phyloP scores from a whole-genome alignment of 2,329 filamentous ascomycete species.

The Zasmidium citrigriseum region DNA sequence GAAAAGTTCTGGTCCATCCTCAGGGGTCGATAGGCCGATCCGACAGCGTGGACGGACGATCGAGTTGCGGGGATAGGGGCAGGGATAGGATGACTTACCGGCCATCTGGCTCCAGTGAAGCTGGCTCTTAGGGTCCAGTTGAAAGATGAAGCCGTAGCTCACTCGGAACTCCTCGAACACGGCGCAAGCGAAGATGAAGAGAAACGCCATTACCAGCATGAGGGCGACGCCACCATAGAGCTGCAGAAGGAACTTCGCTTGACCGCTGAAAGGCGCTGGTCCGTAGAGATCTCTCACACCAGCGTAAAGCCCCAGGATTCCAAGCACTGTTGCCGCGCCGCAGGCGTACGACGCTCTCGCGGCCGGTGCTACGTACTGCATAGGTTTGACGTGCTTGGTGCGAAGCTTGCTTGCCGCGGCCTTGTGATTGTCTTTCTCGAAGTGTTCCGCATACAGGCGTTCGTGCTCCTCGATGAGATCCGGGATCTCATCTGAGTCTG shows the following conservation, averaged over 20 bases:
- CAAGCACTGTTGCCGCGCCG: slow-evolving; percentile 39
- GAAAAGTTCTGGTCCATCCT: too few relatives aligned
- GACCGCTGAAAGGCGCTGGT: background rate
- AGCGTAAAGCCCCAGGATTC: slow-evolving; percentile 45
- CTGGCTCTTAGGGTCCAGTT: slow-evolving; percentile 79
- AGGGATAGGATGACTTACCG: too few relatives aligned
- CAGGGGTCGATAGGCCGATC: too few relatives aligned
- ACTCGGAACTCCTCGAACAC: slow-evolving; percentile 83
- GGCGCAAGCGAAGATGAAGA: slow-evolving; percentile 85
- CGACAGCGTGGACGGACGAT: too few relatives aligned
- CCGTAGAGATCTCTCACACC: slow-evolving; percentile 1
- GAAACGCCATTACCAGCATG: slow-evolving; percentile 72
- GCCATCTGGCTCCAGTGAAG: slow-evolving; percentile 83
- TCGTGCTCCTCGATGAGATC: slow-evolving; percentile 78
- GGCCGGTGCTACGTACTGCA: slow-evolving; percentile 51
- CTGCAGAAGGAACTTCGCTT: slow-evolving; percentile 48
- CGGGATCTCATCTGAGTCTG: slow-evolving; percentile 83
- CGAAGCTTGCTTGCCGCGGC: slow-evolving; percentile 85
- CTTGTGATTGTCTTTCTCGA: slow-evolving; percentile 91
- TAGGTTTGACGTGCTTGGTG: slow-evolving; percentile 62
- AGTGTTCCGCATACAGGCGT: slow-evolving; percentile 91
- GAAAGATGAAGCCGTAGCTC: slow-evolving; percentile 88
- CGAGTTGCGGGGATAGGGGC: too few relatives aligned
- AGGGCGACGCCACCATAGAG: slow-evolving; percentile 93
- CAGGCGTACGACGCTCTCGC: slow-evolving; percentile 57